Evolutionary conservation across 106 monocot genomes (phyloP).

Genomic region (Dioscorea alata): DNA sequence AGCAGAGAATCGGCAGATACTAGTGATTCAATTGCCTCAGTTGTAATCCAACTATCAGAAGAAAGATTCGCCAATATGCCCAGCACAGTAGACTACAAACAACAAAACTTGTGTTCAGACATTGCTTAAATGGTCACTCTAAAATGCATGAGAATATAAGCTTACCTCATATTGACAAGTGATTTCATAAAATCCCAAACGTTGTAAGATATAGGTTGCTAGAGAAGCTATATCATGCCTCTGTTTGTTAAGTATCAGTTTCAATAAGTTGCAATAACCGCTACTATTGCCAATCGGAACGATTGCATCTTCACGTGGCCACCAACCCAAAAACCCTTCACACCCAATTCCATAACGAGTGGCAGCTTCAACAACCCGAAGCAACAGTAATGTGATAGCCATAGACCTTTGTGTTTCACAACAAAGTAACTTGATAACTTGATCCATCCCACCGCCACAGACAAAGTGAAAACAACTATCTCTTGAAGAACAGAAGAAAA

Average conservation of each 20-base stretch:
- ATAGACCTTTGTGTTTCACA: slow-evolving; percentile 40
- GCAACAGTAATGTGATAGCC: slow-evolving; percentile 44
- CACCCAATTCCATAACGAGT: slow-evolving; percentile 85
- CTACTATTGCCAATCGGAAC: slow-evolving; percentile 60
- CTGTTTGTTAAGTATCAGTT: slow-evolving; percentile 60
- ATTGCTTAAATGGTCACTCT: not conserved
- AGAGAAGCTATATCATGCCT: slow-evolving; percentile 87
- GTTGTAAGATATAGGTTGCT: slow-evolving; percentile 70
- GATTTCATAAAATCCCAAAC: slow-evolving; percentile 74
- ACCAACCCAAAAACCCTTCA: slow-evolving; percentile 96
- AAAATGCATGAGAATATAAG: not conserved
- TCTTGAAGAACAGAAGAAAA: slow-evolving; percentile 69
- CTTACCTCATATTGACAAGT: slow-evolving; percentile 80
- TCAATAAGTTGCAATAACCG: slow-evolving; percentile 77
- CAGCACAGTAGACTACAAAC: slow-evolving; percentile 65
- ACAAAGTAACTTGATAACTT: slow-evolving; percentile 50
- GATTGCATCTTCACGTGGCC: slow-evolving; percentile 65
- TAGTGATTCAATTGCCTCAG: slow-evolving; percentile 43
- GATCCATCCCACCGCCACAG: slow-evolving; percentile 67
- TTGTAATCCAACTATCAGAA: slow-evolving; percentile 13
- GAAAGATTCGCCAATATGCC: slow-evolving; percentile 38
- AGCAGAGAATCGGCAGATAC: slow-evolving; percentile 44
- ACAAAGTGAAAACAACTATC: slow-evolving; percentile 80
- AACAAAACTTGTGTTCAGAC: not conserved
- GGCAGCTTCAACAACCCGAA: slow-evolving; percentile 71